Evolutionary conservation across 768 basidiomycete species (phyloP), one percentile per base, ranked within the genome.

Genomic region (Mycena sanguinolenta): DNA sequence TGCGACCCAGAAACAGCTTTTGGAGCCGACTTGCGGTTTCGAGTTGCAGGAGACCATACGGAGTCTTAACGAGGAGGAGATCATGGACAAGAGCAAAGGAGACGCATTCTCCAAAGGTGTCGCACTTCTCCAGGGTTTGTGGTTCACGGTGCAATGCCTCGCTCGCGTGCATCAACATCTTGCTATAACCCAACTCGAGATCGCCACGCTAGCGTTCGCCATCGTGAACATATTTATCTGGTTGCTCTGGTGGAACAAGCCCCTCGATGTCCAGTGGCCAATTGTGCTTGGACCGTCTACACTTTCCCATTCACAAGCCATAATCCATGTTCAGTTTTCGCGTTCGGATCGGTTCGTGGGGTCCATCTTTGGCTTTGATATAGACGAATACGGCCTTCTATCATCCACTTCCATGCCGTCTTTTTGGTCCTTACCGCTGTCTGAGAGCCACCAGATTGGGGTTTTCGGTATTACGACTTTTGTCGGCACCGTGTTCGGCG

Each of bases 191-290:
- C 76, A 81, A 44, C 75, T 84, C 17, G 82, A 85, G 68, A 68
- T 84, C 16, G 71, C 78, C 6, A 85, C 84, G 2, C 38, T 83
- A 21, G 82, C 78, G 0, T 81, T 80, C 58, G 78, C 77, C 3
- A 50, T 76, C 13, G 71, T 83, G n/a, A 82, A 79, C 34, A 70
- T 46, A 19, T 46, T 46, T 6, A 46, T 46, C 44, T 46, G 44
- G 44, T 30, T 62, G 0, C 57, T 81, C 3, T 84, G 84, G 84
- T 84, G 80, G 83, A 42, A 77, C 34, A 85, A 85, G 70, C 84
- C 84, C 1, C 75, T 79, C 14, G 78, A 81, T 58, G 79, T 84
- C 0, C 71, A 67, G 12, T 65, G 60, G 16, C 78, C 75, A 3
- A 67, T 81, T 34, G 60, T 64, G 3, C 25, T 75, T 28, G 69